phyloP scores from a whole-genome alignment of 2,329 filamentous ascomycete species.

The Colletotrichum costaricense region DNA sequence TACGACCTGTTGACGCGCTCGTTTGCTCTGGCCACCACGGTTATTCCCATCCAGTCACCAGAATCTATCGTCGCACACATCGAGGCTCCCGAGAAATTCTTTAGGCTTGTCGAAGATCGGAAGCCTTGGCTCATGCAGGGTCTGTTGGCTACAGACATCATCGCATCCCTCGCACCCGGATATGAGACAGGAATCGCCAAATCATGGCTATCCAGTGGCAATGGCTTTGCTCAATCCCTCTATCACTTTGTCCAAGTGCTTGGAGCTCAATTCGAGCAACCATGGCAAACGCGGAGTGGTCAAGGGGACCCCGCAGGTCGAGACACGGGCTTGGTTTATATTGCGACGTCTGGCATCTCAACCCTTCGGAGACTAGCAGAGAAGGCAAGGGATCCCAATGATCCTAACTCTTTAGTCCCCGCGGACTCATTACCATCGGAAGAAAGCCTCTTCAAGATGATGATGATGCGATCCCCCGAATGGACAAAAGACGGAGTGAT shows the following conservation, averaged over 20 bases:
- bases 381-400: slow-evolving; percentile 71
- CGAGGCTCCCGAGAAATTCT: slow-evolving; percentile 48
- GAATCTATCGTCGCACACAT: slow-evolving; percentile 27
- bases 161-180: slow-evolving; percentile 78
- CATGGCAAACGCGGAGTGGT: slow-evolving; percentile 46
- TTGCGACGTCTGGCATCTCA: slow-evolving; percentile 75
- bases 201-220: slow-evolving; percentile 84
- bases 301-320: slow-evolving; percentile 40
- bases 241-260: slow-evolving; percentile 80
- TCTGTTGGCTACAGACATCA: slow-evolving; percentile 88
- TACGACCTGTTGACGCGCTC: slow-evolving; percentile 87
- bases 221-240: slow-evolving; percentile 85
- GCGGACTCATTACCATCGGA: slow-evolving; percentile 72
- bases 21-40: slow-evolving; percentile 87
- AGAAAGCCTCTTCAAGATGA: slow-evolving; percentile 74
- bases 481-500: slow-evolving; percentile 75
- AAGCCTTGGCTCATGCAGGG: slow-evolving; percentile 95
- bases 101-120: slow-evolving; percentile 78
- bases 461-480: slow-evolving; percentile 72
- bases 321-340: slow-evolving; percentile 67
- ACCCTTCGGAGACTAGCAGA: slow-evolving; percentile 77
- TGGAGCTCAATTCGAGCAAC: slow-evolving; percentile 69
- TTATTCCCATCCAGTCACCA: slow-evolving; percentile 75
- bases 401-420: slow-evolving; percentile 63
- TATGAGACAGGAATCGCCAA: slow-evolving; percentile 79